Conservation (phyloP, 805 yeast genomes). For the Pichia eremophila region DNA sequence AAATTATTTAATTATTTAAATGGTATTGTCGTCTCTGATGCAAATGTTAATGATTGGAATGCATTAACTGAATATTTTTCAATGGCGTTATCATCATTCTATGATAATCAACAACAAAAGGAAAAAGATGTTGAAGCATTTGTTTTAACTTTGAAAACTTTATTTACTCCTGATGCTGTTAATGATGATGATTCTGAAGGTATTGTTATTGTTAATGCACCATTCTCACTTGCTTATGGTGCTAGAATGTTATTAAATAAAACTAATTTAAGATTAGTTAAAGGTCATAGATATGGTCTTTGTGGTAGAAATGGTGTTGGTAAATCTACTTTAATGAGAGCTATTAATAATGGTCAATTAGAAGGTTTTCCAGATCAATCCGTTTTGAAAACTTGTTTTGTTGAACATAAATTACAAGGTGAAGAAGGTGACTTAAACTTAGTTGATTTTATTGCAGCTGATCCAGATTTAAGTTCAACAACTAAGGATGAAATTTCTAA, state of each 20-base stretch:
- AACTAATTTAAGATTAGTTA: slow-evolving; percentile 74
- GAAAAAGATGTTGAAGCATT: slow-evolving; percentile 34
- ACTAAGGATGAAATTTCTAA: slow-evolving; percentile 60
- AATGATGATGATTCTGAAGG: slow-evolving; percentile 68
- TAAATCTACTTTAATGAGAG: slow-evolving; percentile 93
- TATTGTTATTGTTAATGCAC: slow-evolving; percentile 84
- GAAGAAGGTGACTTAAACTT: slow-evolving; percentile 86
- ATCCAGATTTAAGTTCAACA: slow-evolving; percentile 65
- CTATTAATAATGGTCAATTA: slow-evolving; percentile 91
- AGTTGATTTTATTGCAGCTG: slow-evolving; percentile 79
- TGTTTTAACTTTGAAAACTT: slow-evolving; percentile 41
- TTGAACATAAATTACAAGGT: slow-evolving; percentile 94
- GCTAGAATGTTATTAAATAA: slow-evolving; percentile 94
- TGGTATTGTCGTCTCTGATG: slow-evolving; percentile 45
- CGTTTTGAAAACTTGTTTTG: slow-evolving; percentile 85
- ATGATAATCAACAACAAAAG: slow-evolving; percentile 27
- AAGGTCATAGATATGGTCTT: slow-evolving; percentile 95
- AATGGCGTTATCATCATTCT: slow-evolving; percentile 29
- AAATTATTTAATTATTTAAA: slow-evolving; percentile 39
- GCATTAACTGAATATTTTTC: slow-evolving; percentile 47
- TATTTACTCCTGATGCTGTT: slow-evolving; percentile 43
- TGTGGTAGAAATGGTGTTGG: slow-evolving; percentile 99
- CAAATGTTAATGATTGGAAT: slow-evolving; percentile 69
- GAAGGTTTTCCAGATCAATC: slow-evolving; percentile 95
- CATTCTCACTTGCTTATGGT: slow-evolving; percentile 94